phyloP scores from a whole-genome alignment of 2,329 filamentous ascomycete genomes.

The Didymella lethalis region DNA sequence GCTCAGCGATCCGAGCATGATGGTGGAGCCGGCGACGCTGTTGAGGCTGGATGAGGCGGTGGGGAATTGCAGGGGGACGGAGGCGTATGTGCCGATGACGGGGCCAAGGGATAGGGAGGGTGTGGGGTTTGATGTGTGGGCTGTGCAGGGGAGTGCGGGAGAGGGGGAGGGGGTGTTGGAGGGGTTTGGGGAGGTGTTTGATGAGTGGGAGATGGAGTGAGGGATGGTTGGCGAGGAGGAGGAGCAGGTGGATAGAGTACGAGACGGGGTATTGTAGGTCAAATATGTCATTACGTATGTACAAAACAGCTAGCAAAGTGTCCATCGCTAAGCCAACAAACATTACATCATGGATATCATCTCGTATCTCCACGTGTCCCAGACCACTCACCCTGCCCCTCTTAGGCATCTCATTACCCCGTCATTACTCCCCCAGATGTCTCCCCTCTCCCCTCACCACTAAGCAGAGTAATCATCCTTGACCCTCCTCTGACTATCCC shows the following conservation, averaged over 20 bases:
- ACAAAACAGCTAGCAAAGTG: neutral
- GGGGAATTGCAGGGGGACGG: conserved; percentile 20
- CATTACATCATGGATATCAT: conserved; percentile 35
- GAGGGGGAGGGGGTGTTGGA: neutral
- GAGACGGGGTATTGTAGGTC: neutral
- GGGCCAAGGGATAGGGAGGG: conserved; percentile 16
- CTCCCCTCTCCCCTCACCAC: conserved; percentile 17
- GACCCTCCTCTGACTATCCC: conserved; percentile 66
- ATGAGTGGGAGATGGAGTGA: conserved; percentile 16
- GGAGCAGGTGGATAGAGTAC: no score
- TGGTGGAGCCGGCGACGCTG: conserved; percentile 1
- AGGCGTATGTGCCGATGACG: conserved; percentile 27
- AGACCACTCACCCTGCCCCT: no score
- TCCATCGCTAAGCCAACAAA: conserved; percentile 13
- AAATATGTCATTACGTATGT: conserved; percentile 3
- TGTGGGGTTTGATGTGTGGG: conserved; percentile 32
- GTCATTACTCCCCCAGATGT: neutral
- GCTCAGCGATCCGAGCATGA: conserved; percentile 22
- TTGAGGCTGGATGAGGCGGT: conserved; percentile 32
- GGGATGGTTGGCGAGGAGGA: neutral
- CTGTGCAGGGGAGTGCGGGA: conserved; percentile 4
- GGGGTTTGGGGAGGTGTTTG: conserved; percentile 19
- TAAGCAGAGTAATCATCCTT: conserved; percentile 73
- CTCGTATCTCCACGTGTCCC: neutral
- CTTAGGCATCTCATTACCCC: neutral